phyloP scores from a whole-genome alignment of 345 rosid species.

The Sonneratia caseolaris region DNA sequence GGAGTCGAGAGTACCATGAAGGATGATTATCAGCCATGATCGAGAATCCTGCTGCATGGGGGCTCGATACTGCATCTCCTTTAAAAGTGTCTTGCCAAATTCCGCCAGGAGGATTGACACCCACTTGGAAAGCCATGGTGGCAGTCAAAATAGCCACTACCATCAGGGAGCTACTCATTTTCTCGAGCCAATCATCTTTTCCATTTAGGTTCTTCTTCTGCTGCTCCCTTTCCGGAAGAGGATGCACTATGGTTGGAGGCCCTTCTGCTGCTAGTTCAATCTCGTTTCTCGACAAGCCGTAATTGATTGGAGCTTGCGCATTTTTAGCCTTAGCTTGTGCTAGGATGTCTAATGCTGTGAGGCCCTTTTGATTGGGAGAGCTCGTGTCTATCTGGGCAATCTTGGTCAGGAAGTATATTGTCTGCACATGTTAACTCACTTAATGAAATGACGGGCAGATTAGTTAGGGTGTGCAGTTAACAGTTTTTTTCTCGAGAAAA shows the following conservation, averaged over 20 bases:
- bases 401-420: no score
- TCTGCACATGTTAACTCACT: no score
- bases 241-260: neutral
- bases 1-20: accelerated
- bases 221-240: no score
- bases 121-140: constrained; percentile 10
- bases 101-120: constrained; percentile 12
- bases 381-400: no score
- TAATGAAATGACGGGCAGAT: no score
- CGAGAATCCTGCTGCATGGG: neutral
- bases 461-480: neutral
- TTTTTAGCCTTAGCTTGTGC: neutral
- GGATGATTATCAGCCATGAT: constrained; percentile 2
- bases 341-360: no score
- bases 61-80: no score
- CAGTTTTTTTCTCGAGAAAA: neutral
- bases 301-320: neutral
- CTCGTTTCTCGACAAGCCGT: neutral
- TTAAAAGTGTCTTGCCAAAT: neutral
- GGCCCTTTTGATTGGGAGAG: no score
- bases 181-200: neutral
- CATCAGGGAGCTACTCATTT: constrained; percentile 3
- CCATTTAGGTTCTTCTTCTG: neutral
- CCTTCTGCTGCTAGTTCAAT: no score
- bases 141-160: constrained; percentile 12